These are phyloP conservation scores for Mycena rebaudengoi DNA, from an alignment of 768 basidiomycete genomes.

Conservation along the genomic window DNA sequence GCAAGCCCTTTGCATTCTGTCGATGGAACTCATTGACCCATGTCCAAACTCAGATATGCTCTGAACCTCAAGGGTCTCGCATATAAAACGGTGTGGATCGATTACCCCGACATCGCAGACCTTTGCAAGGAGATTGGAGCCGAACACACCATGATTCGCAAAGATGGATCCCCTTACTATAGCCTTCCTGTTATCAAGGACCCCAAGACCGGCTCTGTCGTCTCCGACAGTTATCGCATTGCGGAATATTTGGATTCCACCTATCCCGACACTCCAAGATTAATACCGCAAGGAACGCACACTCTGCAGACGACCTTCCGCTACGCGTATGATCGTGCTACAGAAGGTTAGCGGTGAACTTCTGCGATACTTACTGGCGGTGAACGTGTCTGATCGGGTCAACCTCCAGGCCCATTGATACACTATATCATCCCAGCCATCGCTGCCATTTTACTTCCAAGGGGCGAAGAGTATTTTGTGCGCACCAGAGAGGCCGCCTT, in stretches of 20 bases:
- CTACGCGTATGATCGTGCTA: background rate
- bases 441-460: slow-evolving; percentile 31
- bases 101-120: slow-evolving; percentile 55
- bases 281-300: slow-evolving; percentile 42
- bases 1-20: slow-evolving; percentile 24
- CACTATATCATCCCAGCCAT: slow-evolving; percentile 23
- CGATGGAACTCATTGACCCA: background rate
- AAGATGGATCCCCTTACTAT: slow-evolving; percentile 43
- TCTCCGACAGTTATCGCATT: slow-evolving; percentile 53
- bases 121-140: slow-evolving; percentile 43
- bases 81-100: slow-evolving; percentile 58
- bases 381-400: no score
- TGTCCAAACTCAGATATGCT: slow-evolving; percentile 33
- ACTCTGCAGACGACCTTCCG: slow-evolving; percentile 35
- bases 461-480: slow-evolving; percentile 43
- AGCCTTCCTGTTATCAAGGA: slow-evolving; percentile 59
- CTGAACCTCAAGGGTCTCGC: slow-evolving; percentile 46
- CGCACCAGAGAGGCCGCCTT: slow-evolving; percentile 40
- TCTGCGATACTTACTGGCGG: no score
- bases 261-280: slow-evolving; percentile 49
- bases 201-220: slow-evolving; percentile 42
- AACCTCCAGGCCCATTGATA: background rate
- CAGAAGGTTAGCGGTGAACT: no score
- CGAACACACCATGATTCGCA: slow-evolving; percentile 32
- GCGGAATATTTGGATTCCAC: slow-evolving; percentile 56